phyloP scores from a whole-genome alignment of 2,329 filamentous ascomycete genomes.

The Atkinsonella texensis region DNA sequence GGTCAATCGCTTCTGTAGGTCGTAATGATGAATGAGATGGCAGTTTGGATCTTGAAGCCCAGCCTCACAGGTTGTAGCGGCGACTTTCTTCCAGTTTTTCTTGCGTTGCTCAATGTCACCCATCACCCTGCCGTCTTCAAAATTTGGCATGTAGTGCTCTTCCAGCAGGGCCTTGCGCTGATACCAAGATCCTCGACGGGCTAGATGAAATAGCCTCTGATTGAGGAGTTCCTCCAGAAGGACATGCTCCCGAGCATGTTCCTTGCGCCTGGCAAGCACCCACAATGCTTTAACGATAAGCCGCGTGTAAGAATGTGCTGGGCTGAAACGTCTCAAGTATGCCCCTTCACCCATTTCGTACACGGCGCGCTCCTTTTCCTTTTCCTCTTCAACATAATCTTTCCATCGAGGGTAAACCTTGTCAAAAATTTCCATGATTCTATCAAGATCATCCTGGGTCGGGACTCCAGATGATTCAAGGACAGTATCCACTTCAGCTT shows the following conservation, averaged over 20 bases:
- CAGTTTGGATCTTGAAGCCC: conserved; percentile 81
- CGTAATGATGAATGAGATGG: conserved; percentile 87
- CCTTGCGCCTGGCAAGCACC: conserved; percentile 70
- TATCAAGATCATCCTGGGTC: conserved; percentile 50
- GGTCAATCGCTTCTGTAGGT: conserved; percentile 83
- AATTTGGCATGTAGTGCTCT: conserved; percentile 79
- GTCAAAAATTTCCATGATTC: conserved; percentile 61
- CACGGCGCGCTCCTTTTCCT: conserved; percentile 60
- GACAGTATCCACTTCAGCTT: conserved; percentile 69
- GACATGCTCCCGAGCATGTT: conserved; percentile 64
- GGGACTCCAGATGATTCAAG: conserved; percentile 68
- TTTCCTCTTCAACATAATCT: conserved; percentile 57
- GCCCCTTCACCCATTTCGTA: conserved; percentile 78
- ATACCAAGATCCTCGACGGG: conserved; percentile 84
- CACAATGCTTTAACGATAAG: conserved; percentile 81
- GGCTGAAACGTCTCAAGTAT: conserved; percentile 80
- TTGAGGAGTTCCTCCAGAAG: conserved; percentile 62
- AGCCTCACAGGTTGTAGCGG: conserved; percentile 69
- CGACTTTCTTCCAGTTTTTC: conserved; percentile 69
- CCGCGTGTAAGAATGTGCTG: conserved; percentile 85
- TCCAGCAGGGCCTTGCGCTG: conserved; percentile 88
- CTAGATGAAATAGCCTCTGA: conserved; percentile 75
- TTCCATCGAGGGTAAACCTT: conserved; percentile 74
- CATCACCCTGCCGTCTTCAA: conserved; percentile 32
- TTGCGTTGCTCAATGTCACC: conserved; percentile 44